Evolutionary conservation across 2,329 filamentous ascomycete species (phyloP).

Genomic region (Sporothrix dimorphospora): DNA sequence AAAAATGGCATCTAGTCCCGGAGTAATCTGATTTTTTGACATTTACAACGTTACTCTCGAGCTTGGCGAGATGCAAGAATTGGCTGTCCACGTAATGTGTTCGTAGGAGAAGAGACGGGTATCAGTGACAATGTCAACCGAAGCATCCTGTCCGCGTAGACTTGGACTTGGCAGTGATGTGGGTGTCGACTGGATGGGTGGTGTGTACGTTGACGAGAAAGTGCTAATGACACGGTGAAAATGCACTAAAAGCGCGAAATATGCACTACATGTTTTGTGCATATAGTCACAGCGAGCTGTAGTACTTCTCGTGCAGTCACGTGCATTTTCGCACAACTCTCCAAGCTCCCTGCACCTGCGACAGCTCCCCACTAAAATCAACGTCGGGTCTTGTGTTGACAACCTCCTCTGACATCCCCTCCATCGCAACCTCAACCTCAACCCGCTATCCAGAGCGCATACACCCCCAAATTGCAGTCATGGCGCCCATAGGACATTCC

Average conservation of each 20-base stretch:
- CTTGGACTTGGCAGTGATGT: too few species aligned
- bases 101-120: too few species aligned
- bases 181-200: too few species aligned
- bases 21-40: constrained; percentile 26
- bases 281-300: too few species aligned
- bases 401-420: neutral
- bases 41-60: neutral
- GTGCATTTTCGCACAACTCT: neutral
- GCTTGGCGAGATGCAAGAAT: neutral
- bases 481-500: constrained; percentile 46
- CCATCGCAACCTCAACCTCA: neutral
- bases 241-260: too few species aligned
- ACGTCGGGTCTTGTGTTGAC: neutral
- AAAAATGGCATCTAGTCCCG: constrained; percentile 22
- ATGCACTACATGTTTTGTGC: too few species aligned
- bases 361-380: constrained; percentile 12
- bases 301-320: neutral
- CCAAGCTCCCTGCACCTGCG: neutral
- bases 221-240: too few species aligned
- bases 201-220: too few species aligned
- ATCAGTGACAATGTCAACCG: too few species aligned
- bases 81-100: too few species aligned
- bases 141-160: too few species aligned
- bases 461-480: constrained; percentile 35
- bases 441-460: neutral